A percentile compares a stretch with the other conserved stretches of the same genome.
Conservation (phyloP, 2,329 filamentous ascomycete genomes). For the Penicillium frequentans region DNA sequence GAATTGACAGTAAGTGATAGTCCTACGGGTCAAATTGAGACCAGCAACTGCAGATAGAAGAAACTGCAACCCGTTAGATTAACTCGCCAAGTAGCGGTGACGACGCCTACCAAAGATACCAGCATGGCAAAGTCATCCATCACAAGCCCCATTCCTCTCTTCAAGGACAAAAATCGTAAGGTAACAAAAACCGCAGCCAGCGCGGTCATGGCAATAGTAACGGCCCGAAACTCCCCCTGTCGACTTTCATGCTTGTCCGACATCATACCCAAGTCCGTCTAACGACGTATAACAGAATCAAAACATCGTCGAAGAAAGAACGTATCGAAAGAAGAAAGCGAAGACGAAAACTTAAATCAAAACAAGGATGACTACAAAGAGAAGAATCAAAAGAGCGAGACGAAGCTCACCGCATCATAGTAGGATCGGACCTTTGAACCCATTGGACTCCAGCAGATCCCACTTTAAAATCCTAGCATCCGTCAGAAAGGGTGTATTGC, state of each 20-base stretch:
- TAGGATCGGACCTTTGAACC: background rate
- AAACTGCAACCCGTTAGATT: background rate
- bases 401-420: background rate
- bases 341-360: background rate
- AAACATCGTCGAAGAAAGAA: background rate
- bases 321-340: background rate
- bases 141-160: slow-evolving; percentile 1
- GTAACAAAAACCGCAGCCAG: slow-evolving; percentile 11
- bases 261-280: background rate
- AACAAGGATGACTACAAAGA: background rate
- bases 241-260: background rate
- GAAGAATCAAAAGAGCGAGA: background rate
- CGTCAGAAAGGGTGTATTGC: background rate
- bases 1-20: background rate
- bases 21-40: slow-evolving; percentile 6
- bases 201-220: slow-evolving; percentile 10
- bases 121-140: slow-evolving; percentile 12
- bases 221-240: slow-evolving; percentile 6
- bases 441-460: background rate
- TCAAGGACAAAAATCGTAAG: slow-evolving; percentile 9
- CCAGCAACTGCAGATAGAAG: slow-evolving; percentile 6
- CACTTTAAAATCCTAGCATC: background rate
- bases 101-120: slow-evolving; percentile 6
- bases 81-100: background rate
- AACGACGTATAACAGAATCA: background rate